Percentiles rank a stretch among this genome's conserved stretches.
Evolutionary conservation across 208 protist genomes (phyloP).

Genomic region (Jaenimonas drosophilae): DNA sequence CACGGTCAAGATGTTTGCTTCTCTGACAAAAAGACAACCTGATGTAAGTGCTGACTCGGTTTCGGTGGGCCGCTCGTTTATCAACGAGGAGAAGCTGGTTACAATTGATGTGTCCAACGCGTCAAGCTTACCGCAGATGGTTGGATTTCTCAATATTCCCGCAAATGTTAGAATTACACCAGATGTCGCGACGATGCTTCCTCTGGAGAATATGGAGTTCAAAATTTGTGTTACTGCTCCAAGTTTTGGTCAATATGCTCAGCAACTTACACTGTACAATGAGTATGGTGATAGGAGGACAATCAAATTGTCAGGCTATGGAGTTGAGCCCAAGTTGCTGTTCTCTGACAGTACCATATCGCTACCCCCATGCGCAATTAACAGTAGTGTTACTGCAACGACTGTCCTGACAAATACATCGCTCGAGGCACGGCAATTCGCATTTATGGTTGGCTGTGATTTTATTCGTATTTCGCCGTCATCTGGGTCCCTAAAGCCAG

Average conservation of each 20-base stretch:
- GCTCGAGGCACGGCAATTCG: conserved; percentile 12
- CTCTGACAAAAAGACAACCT: conserved; percentile 21
- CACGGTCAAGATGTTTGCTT: conserved; percentile 17
- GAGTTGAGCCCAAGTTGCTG: conserved; percentile 6
- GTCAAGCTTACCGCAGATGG: conserved; percentile 26
- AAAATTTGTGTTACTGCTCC: conserved; percentile 23
- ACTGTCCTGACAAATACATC: conserved; percentile 19
- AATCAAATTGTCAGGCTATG: conserved; percentile 18
- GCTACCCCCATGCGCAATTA: conserved; percentile 25
- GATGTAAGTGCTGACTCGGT: conserved; percentile 11
- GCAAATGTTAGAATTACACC: conserved; percentile 25
- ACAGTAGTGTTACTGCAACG: conserved; percentile 11
- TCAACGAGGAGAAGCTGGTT: conserved; percentile 15
- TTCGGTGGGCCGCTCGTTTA: conserved; percentile 13
- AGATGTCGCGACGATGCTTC: conserved; percentile 12
- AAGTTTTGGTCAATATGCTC: conserved; percentile 19
- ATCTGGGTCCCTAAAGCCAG: conserved; percentile 13
- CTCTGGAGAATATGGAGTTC: conserved; percentile 21
- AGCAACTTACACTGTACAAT: conserved; percentile 25
- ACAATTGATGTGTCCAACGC: conserved; percentile 24
- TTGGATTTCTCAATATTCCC: conserved; percentile 30
- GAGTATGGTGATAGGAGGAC: conserved; percentile 28
- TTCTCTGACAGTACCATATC: conserved; percentile 21
- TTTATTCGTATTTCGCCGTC: conserved; percentile 21
- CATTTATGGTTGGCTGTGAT: conserved; percentile 9